These are phyloP conservation scores for Crucibulum parvulum DNA, from an alignment of 1,284 basidiomycete genomes.

Conservation along the genomic window DNA sequence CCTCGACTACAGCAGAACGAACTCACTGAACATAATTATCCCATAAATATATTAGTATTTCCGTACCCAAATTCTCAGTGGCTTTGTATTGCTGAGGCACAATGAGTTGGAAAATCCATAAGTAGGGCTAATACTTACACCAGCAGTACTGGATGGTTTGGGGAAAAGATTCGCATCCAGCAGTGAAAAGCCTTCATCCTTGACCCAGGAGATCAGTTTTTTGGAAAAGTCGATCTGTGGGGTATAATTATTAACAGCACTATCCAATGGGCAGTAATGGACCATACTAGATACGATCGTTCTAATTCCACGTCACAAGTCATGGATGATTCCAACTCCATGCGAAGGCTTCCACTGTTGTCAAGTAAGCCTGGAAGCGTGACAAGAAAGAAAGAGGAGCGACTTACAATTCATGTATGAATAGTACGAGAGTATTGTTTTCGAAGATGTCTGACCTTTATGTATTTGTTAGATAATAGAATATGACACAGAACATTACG, in stretches of 20 bases:
- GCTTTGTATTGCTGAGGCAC: slow-evolving; percentile 37
- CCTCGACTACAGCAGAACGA: slow-evolving; percentile 5
- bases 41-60: slow-evolving; percentile 88
- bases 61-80: slow-evolving; percentile 53
- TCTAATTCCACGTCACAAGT: slow-evolving; percentile 80
- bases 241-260: slow-evolving; percentile 4
- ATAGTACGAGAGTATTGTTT: slow-evolving; percentile 77
- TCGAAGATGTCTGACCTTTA: slow-evolving; percentile 70
- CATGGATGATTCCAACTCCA: slow-evolving; percentile 77
- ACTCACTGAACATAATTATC: slow-evolving; percentile 91
- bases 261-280: background rate
- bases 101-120: background rate
- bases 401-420: slow-evolving; percentile 93
- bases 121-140: slow-evolving; percentile 4
- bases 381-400: slow-evolving; percentile 2
- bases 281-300: slow-evolving; percentile 79
- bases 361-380: background rate
- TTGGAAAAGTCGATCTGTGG: slow-evolving; percentile 86
- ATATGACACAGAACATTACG: slow-evolving; percentile 34
- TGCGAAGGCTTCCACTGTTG: slow-evolving; percentile 82
- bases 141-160: slow-evolving; percentile 51
- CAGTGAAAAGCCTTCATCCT: slow-evolving; percentile 68
- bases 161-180: slow-evolving; percentile 90
- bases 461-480: background rate
- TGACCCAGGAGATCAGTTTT: slow-evolving; percentile 81